Evolutionary conservation across 805 yeast genomes (phyloP), one percentile per base, ranked within the genome.

Genomic region (Clavispora vitiphila): DNA sequence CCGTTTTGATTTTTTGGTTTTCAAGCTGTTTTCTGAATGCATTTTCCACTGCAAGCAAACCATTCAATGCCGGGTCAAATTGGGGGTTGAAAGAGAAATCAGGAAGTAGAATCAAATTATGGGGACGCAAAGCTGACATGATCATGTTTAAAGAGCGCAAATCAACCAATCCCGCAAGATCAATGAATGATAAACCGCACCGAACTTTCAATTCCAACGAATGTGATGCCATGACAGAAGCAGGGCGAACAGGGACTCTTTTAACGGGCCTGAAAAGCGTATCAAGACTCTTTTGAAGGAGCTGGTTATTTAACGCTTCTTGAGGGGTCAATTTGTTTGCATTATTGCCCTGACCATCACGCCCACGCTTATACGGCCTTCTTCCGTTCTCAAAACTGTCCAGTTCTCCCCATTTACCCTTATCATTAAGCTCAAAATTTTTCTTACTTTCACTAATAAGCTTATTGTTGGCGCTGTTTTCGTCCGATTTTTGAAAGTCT

Each of bases 91-190:
- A 54, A 4, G 74, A 61, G 12, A 63, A 48, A 46, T 76, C 81
- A 18, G 80, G 74, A 3, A 77, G 60, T 20, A 84, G 59, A 9
- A 91, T 65, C 36, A 90, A 69, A 50, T 81, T 81, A 38, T 80
- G 75, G 4, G 98, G 96, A 53, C 86, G 85, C 40, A 93, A 64
- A 2, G 83, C 74, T 18, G 93, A 86, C 34, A 88, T 71, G 41
- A 90, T 85, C 61, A 86, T 78, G 35, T 81, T 73, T 42, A 87
- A 64, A 0, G 99, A 91, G 47, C 96, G 73, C 48, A 82, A 67
- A 57, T 93, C 97, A 0, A 87, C 91, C 15, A 84, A 63, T 16
- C 96, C 96, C 12, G 89, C 77, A 35, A 90, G 69, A 57, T 91
- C 97, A 42, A 91, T 77, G 56, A 69, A 88, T 2, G 86, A 76